Evolutionary conservation across 805 yeast genomes (phyloP).

Genomic region (Candida easanensis): DNA sequence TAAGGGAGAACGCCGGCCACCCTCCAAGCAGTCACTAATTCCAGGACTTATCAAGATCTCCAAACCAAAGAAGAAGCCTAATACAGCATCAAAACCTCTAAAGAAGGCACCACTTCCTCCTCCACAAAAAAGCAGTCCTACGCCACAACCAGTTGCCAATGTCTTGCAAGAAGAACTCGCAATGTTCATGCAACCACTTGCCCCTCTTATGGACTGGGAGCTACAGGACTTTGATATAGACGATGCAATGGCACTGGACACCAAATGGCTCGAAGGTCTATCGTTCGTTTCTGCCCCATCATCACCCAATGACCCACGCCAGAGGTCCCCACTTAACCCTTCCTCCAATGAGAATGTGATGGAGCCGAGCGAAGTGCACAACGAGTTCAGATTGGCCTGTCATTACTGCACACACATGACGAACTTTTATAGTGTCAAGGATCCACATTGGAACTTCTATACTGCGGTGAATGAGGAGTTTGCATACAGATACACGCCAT

Average conservation of each 20-base stretch:
- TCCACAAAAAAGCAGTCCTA: too few species aligned
- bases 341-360: background rate
- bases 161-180: conserved; percentile 6
- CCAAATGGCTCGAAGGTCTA: conserved; percentile 9
- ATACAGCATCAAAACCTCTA: background rate
- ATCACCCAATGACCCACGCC: background rate
- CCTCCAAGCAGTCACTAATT: conserved; percentile 1
- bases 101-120: background rate
- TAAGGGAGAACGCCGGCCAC: background rate
- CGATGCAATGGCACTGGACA: conserved; percentile 7
- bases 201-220: conserved; percentile 6
- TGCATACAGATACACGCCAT: conserved; percentile 7
- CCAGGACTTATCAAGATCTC: conserved; percentile 5
- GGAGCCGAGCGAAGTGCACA: conserved; percentile 2
- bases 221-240: conserved; percentile 3
- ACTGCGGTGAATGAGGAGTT: conserved; percentile 8
- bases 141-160: background rate
- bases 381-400: conserved; percentile 8
- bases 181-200: conserved; percentile 8
- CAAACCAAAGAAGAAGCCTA: conserved; percentile 1
- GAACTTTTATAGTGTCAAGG: conserved; percentile 9
- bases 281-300: background rate
- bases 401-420: conserved; percentile 10
- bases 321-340: background rate
- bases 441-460: conserved; percentile 11